Percentiles rank a stretch among this genome's conserved stretches.
phyloP scores from a whole-genome alignment of 306 rosid species.

The Pterocarpus santalinus region DNA sequence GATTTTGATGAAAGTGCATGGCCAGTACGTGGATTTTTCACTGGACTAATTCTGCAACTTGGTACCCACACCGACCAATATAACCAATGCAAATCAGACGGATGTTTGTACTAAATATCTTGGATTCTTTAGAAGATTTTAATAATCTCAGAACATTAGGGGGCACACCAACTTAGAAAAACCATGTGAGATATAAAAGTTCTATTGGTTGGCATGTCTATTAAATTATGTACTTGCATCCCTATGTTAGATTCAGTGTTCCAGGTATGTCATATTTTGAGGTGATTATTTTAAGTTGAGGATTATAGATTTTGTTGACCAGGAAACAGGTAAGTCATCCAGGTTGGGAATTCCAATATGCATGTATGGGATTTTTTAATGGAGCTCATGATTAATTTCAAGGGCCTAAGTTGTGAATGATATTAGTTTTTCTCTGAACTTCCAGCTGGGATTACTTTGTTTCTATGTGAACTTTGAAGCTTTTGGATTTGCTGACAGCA shows the following conservation, averaged over 20 bases:
- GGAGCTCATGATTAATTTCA: slow-evolving; percentile 40
- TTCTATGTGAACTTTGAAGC: background rate
- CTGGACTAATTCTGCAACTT: slow-evolving; percentile 32
- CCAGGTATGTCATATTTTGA: slow-evolving; percentile 23
- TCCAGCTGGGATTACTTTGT: slow-evolving; percentile 32
- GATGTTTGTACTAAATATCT: slow-evolving; percentile 51
- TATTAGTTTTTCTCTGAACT: slow-evolving; percentile 9
- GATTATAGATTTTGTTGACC: slow-evolving; percentile 37
- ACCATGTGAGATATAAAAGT: slow-evolving; percentile 57
- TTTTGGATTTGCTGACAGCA: background rate
- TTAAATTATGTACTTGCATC: slow-evolving; percentile 42
- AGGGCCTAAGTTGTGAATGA: slow-evolving; percentile 10
- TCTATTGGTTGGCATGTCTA: slow-evolving; percentile 58
- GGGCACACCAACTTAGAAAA: slow-evolving; percentile 57
- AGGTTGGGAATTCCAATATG: slow-evolving; percentile 32
- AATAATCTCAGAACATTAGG: slow-evolving; percentile 44
- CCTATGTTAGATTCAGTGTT: slow-evolving; percentile 38
- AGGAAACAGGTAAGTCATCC: slow-evolving; percentile 38
- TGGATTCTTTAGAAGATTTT: slow-evolving; percentile 46
- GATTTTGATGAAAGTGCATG: slow-evolving; percentile 61
- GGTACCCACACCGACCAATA: slow-evolving; percentile 73
- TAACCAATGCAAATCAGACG: slow-evolving; percentile 76
- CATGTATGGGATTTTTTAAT: background rate
- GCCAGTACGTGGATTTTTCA: slow-evolving; percentile 51
- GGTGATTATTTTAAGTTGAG: slow-evolving; percentile 21